Evolutionary conservation across 805 yeast genomes (phyloP).

Genomic region (Cyberlindnera xylosilytica): DNA sequence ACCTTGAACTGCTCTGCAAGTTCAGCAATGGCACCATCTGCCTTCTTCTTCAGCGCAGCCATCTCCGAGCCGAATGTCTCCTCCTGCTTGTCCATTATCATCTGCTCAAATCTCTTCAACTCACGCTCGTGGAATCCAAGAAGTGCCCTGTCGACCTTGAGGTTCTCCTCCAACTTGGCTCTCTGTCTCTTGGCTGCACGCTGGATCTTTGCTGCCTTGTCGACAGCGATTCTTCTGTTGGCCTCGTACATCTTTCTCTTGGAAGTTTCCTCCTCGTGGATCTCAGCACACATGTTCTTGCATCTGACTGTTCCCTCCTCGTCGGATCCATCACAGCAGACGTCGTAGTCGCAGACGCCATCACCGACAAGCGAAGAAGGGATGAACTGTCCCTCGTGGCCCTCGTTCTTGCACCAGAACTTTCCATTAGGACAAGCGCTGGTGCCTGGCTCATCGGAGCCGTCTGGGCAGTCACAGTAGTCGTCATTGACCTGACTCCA

Average conservation of each 20-base stretch:
- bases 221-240: slow-evolving; percentile 18
- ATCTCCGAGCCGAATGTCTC: slow-evolving; percentile 15
- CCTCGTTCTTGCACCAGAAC: slow-evolving; percentile 78
- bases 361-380: slow-evolving; percentile 74
- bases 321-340: slow-evolving; percentile 95
- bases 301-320: slow-evolving; percentile 41
- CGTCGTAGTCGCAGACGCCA: slow-evolving; percentile 85
- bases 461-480: slow-evolving; percentile 96
- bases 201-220: slow-evolving; percentile 16
- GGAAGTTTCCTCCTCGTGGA: slow-evolving; percentile 24
- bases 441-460: slow-evolving; percentile 96
- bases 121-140: slow-evolving; percentile 11
- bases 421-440: slow-evolving; percentile 59
- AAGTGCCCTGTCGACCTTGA: slow-evolving; percentile 8
- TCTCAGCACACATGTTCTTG: slow-evolving; percentile 27
- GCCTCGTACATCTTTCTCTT: slow-evolving; percentile 8
- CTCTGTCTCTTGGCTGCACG: slow-evolving; percentile 23
- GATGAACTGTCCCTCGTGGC: slow-evolving; percentile 59
- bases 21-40: slow-evolving; percentile 10
- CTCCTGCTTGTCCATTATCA: slow-evolving; percentile 5
- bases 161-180: slow-evolving; percentile 18
- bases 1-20: slow-evolving; percentile 20
- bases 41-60: slow-evolving; percentile 1
- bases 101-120: slow-evolving; percentile 8
- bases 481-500: slow-evolving; percentile 76